phyloP scores from a whole-genome alignment of 2,329 filamentous ascomycete genomes.

The Fusarium guadeloupense region DNA sequence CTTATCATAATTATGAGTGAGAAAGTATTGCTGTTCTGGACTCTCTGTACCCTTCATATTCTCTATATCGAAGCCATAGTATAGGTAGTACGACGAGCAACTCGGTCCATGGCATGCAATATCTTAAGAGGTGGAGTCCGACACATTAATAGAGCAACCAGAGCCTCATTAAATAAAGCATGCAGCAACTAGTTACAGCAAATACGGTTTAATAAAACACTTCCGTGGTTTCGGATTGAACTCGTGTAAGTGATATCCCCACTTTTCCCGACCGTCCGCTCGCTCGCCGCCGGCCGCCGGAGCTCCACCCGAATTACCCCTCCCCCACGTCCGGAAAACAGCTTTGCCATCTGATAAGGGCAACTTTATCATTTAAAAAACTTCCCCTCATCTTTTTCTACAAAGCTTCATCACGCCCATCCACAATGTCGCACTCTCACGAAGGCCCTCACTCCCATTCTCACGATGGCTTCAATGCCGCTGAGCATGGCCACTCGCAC shows the following conservation, averaged over 20 bases:
- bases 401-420: background rate
- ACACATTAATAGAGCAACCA: too few relatives aligned
- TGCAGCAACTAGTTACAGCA: too few relatives aligned
- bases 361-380: conserved; percentile 16
- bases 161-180: too few relatives aligned
- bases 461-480: conserved; percentile 60
- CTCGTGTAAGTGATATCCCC: background rate
- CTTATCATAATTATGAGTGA: too few relatives aligned
- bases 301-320: conserved; percentile 9
- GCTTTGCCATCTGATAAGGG: conserved; percentile 31
- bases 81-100: too few relatives aligned
- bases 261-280: conserved; percentile 14
- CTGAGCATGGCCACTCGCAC: conserved; percentile 92
- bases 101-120: too few relatives aligned
- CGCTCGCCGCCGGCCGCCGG: conserved; percentile 13
- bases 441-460: conserved; percentile 68
- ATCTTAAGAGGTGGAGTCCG: too few relatives aligned
- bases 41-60: too few relatives aligned
- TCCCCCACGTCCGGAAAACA: conserved; percentile 21
- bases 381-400: conserved; percentile 15
- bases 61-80: too few relatives aligned
- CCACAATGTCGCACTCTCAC: conserved; percentile 60
- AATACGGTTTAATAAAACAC: background rate
- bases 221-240: background rate
- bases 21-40: too few relatives aligned